Conservation (phyloP, 2,329 filamentous ascomycete species). For the Apiospora hydei region DNA sequence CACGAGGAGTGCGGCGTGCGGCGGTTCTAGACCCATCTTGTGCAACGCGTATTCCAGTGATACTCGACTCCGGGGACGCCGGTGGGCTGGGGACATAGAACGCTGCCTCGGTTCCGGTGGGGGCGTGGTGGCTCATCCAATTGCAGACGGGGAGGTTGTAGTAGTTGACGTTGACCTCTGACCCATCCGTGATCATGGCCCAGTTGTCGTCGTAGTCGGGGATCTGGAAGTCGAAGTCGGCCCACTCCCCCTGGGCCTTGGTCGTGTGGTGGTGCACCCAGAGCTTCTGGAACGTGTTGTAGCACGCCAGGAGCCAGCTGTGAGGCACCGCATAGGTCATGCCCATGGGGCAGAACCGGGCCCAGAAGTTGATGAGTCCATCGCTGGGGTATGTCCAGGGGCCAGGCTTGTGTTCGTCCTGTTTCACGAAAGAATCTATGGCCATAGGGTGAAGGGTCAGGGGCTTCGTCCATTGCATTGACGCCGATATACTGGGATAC, state of each 20-base stretch:
- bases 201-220: conserved; percentile 12
- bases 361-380: not conserved
- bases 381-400: not conserved
- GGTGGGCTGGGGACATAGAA: not conserved
- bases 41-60: not conserved
- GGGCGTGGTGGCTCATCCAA: not conserved
- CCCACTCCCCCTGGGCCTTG: not conserved
- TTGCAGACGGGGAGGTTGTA: not conserved
- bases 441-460: not conserved
- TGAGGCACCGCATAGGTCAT: not conserved
- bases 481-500: not conserved
- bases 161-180: not conserved
- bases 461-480: not conserved
- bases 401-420: not conserved
- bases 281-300: conserved; percentile 3
- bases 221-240: conserved; percentile 24
- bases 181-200: not conserved
- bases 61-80: not conserved
- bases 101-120: not conserved
- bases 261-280: not conserved
- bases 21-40: not conserved
- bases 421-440: not conserved
- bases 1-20: not conserved
- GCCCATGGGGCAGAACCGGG: not conserved
- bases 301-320: conserved; percentile 6